A percentile compares a stretch with the other conserved stretches of the same genome.
Conservation (phyloP, 495 filamentous ascomycete genomes). For the Clohesyomyces aquaticus region DNA sequence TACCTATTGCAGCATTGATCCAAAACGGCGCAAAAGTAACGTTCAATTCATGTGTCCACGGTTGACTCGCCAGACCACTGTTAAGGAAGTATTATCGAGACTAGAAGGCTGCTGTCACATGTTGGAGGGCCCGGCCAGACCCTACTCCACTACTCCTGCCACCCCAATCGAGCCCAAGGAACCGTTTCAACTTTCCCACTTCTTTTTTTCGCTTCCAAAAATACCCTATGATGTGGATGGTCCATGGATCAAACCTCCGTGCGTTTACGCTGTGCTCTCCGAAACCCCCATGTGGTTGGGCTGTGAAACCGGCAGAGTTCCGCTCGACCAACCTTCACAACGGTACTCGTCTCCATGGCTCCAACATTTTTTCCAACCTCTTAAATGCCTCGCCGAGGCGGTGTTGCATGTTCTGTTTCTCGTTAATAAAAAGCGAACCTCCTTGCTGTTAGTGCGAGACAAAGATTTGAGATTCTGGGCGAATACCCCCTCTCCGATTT, state of each 20-base stretch:
- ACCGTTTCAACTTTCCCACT: background rate
- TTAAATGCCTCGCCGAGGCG: too few species aligned
- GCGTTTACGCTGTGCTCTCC: background rate
- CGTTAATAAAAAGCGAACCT: slow-evolving; percentile 3
- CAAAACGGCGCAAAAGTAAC: background rate
- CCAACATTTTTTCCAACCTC: background rate
- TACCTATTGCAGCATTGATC: background rate
- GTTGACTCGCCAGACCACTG: background rate
- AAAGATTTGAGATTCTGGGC: background rate
- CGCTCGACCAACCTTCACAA: background rate
- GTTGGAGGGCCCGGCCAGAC: background rate
- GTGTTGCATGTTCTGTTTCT: slow-evolving; percentile 1
- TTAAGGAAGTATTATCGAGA: background rate
- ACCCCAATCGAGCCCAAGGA: background rate
- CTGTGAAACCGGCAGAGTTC: background rate
- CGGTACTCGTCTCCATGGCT: background rate
- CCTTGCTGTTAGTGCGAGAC: background rate
- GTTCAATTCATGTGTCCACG: background rate
- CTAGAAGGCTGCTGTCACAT: background rate
- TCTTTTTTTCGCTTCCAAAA: background rate
- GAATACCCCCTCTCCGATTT: background rate
- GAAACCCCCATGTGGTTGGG: background rate
- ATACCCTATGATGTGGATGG: background rate
- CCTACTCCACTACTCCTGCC: background rate
- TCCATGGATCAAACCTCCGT: background rate